Evolutionary conservation across 106 monocot genomes (phyloP).

Genomic region (Allium sativum): DNA sequence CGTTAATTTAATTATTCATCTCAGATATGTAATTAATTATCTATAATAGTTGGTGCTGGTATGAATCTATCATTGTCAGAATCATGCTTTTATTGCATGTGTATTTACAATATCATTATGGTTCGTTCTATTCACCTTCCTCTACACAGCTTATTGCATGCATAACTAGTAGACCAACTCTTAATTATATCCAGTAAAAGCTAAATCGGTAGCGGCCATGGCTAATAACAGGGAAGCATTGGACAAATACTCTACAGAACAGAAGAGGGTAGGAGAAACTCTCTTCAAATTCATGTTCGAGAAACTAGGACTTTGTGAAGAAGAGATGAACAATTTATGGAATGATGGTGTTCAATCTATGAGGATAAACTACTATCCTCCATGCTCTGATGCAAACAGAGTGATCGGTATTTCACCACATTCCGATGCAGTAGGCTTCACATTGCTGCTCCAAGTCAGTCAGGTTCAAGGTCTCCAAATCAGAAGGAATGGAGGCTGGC

Average conservation of each 20-base stretch:
- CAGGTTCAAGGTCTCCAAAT: conserved; percentile 39
- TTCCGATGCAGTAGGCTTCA: conserved; percentile 23
- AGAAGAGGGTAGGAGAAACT: conserved; percentile 1
- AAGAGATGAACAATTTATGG: not conserved
- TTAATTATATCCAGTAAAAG: too few relatives aligned
- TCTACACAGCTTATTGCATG: too few relatives aligned
- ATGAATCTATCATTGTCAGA: too few relatives aligned
- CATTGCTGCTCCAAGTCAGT: conserved; percentile 38
- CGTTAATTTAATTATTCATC: too few relatives aligned
- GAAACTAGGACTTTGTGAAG: not conserved
- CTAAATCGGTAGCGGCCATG: too few relatives aligned
- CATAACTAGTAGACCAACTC: too few relatives aligned
- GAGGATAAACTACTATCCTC: conserved; percentile 57
- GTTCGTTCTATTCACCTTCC: too few relatives aligned
- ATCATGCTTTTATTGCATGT: too few relatives aligned
- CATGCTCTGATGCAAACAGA: conserved; percentile 22
- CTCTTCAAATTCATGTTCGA: conserved; percentile 16
- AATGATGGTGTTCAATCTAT: conserved; percentile 23
- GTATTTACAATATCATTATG: too few relatives aligned
- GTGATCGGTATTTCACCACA: conserved; percentile 45
- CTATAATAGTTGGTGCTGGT: too few relatives aligned
- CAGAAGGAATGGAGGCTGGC: conserved; percentile 29
- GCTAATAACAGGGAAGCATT: conserved; percentile 16
- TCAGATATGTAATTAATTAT: too few relatives aligned
- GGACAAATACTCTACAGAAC: conserved; percentile 20